Conservation (phyloP, 2,329 filamentous ascomycete species). For the Apiospora saccharicola region DNA sequence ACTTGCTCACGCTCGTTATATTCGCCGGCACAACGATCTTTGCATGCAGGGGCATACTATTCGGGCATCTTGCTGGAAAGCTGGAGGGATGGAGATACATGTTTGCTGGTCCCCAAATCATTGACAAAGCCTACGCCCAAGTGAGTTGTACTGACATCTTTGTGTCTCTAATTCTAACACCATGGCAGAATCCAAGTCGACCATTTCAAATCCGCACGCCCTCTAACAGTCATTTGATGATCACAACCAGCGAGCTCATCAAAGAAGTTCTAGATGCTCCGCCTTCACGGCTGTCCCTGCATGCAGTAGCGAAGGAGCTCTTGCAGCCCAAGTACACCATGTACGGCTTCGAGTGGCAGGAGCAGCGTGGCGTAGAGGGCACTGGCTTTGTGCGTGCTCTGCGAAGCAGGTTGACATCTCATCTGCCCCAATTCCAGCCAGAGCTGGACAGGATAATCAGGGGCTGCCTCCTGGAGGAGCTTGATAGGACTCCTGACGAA, state of each 20-base stretch:
- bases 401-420: conserved; percentile 20
- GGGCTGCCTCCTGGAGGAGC: conserved; percentile 15
- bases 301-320: conserved; percentile 24
- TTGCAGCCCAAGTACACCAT: conserved; percentile 24
- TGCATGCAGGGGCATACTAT: not conserved
- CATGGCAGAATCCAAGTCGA: not conserved
- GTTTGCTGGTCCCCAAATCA: not conserved
- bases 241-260: conserved; percentile 16
- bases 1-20: not conserved
- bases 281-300: conserved; percentile 12
- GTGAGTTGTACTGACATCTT: not conserved
- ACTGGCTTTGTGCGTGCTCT: conserved; percentile 24
- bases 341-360: conserved; percentile 25
- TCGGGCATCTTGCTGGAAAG: not conserved
- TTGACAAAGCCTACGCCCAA: not conserved
- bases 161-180: not conserved
- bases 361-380: conserved; percentile 25
- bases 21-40: not conserved
- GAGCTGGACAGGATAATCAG: conserved; percentile 23
- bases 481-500: not conserved
- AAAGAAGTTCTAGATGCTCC: conserved; percentile 19
- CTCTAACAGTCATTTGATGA: conserved; percentile 22
- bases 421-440: conserved; percentile 21
- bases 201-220: conserved; percentile 19
- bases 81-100: not conserved